Percentiles rank a stretch among this genome's conserved stretches.
phyloP scores from a whole-genome alignment of 225 moss, liverwort and hornwort species.

The Asterella californica region DNA sequence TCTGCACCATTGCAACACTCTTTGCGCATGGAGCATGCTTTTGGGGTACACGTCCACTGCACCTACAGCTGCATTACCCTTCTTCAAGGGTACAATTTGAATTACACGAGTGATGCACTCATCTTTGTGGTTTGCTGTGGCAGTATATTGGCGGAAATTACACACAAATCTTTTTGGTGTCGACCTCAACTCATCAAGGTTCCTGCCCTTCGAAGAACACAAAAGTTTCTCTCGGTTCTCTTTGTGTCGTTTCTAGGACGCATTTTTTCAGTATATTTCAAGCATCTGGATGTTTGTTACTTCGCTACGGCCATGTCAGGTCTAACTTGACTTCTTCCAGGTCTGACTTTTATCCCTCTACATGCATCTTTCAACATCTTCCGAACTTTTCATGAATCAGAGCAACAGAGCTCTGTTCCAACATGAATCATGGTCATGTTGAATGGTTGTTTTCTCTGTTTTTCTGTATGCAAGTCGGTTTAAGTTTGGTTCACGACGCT shows the following conservation, averaged over 20 bases:
- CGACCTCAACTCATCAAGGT: background rate
- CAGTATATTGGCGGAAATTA: background rate
- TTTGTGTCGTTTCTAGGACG: constrained; percentile 55
- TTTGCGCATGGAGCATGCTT: constrained; percentile 53
- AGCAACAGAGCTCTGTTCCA: background rate
- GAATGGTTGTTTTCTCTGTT: background rate
- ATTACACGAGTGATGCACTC: background rate
- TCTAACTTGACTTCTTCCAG: constrained; percentile 69
- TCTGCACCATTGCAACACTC: constrained; percentile 37
- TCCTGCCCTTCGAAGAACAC: background rate
- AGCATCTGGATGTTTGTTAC: constrained; percentile 55
- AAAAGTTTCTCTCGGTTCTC: constrained; percentile 36
- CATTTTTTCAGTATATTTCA: constrained; percentile 44
- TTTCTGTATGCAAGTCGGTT: too few species aligned
- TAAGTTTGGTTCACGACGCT: too few species aligned
- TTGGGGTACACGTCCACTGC: constrained; percentile 7
- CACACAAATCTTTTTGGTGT: too few species aligned
- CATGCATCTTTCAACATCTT: too few species aligned
- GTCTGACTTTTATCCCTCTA: constrained; percentile 26
- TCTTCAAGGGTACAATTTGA: constrained; percentile 5
- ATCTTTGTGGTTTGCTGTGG: background rate
- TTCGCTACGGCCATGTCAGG: constrained; percentile 64
- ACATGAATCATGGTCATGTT: background rate
- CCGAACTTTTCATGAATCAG: too few species aligned
- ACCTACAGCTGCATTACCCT: background rate